Percentiles rank a stretch among this genome's conserved stretches.
Conservation (phyloP, 2,329 filamentous ascomycete genomes). For the Paraphoma sp. region DNA sequence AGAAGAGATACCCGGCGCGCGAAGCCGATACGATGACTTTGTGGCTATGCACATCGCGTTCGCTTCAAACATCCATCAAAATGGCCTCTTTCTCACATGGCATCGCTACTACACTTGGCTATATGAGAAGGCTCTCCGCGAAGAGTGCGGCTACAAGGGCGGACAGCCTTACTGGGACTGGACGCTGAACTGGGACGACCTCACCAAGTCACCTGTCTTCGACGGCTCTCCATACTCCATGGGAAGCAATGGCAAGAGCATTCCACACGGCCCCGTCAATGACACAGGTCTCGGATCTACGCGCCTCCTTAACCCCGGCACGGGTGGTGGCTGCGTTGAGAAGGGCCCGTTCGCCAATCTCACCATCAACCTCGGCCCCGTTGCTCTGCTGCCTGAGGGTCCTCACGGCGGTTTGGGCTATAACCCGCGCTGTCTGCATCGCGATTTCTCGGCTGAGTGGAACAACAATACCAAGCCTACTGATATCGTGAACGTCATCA, state of each 20-base stretch:
- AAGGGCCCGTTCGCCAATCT: slow-evolving; percentile 54
- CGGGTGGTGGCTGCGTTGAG: slow-evolving; percentile 60
- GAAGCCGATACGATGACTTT: slow-evolving; percentile 37
- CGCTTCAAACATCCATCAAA: slow-evolving; percentile 23
- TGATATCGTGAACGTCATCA: too few relatives aligned
- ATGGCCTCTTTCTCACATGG: slow-evolving; percentile 36
- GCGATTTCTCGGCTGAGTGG: neutral
- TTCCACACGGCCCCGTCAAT: slow-evolving; percentile 32
- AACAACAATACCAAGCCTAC: neutral
- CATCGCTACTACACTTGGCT: slow-evolving; percentile 46
- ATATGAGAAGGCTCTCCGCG: slow-evolving; percentile 46
- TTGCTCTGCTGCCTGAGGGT: neutral
- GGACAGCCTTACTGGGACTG: slow-evolving; percentile 59
- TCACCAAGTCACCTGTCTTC: slow-evolving; percentile 19
- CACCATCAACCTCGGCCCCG: slow-evolving; percentile 3
- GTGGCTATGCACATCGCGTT: slow-evolving; percentile 30
- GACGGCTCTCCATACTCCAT: neutral
- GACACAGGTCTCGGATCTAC: slow-evolving; percentile 20
- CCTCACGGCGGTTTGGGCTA: neutral
- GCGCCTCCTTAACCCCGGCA: slow-evolving; percentile 37
- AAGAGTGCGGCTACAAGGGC: slow-evolving; percentile 48
- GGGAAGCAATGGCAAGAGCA: neutral
- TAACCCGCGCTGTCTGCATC: neutral
- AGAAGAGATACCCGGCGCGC: slow-evolving; percentile 21
- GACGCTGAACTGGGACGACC: slow-evolving; percentile 26